Evolutionary conservation across 176 grass and related monocot species (phyloP).

Genomic region (Hsuehochloa calcarea): DNA sequence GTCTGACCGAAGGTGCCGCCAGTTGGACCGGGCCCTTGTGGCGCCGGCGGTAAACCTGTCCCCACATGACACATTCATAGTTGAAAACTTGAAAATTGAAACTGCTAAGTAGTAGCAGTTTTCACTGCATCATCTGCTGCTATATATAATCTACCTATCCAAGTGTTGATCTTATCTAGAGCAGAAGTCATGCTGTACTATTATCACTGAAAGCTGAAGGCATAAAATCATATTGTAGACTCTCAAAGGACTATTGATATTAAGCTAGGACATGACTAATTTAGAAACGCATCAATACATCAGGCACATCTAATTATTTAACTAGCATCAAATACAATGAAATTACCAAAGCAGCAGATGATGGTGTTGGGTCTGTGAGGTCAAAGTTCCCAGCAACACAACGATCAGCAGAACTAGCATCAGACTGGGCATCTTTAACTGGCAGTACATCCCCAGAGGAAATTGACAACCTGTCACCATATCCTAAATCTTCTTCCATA

Average conservation of each 20-base stretch:
- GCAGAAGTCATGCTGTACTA: not conserved
- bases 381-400: slow-evolving; percentile 32
- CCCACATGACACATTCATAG: not conserved
- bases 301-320: slow-evolving; percentile 19
- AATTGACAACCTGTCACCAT: slow-evolving; percentile 35
- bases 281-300: slow-evolving; percentile 12
- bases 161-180: not conserved
- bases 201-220: not conserved
- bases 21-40: too few species aligned
- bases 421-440: slow-evolving; percentile 54
- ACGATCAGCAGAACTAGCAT: slow-evolving; percentile 40
- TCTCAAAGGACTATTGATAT: not conserved
- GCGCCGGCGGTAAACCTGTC: too few species aligned
- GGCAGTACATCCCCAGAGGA: slow-evolving; percentile 21
- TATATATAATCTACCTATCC: not conserved
- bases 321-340: not conserved
- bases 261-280: slow-evolving; percentile 9
- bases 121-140: not conserved
- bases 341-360: slow-evolving; percentile 59
- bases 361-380: slow-evolving; percentile 24
- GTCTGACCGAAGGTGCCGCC: too few species aligned
- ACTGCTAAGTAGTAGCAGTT: not conserved
- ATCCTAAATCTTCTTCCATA: slow-evolving; percentile 39
- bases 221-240: not conserved
- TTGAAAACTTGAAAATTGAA: not conserved